Evolutionary conservation across 2,329 filamentous ascomycete genomes (phyloP).

Genomic region (Fusarium subglutinans): DNA sequence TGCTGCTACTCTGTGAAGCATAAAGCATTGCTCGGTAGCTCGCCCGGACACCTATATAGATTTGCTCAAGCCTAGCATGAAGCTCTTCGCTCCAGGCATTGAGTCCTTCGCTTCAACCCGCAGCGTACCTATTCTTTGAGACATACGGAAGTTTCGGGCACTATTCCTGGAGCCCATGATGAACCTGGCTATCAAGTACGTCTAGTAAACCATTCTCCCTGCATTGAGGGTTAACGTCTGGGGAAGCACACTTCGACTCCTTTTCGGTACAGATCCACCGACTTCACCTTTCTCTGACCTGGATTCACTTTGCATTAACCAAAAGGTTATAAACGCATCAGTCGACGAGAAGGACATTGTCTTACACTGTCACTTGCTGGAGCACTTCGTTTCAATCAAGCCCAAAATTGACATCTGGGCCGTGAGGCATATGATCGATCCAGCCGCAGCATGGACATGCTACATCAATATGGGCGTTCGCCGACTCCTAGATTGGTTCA

Average conservation of each 20-base stretch:
- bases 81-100: neutral
- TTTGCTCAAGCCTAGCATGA: neutral
- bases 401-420: conserved; percentile 17
- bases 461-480: conserved; percentile 30
- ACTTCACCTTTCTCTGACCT: neutral
- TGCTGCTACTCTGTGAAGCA: neutral
- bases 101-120: neutral
- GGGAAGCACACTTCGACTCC: neutral
- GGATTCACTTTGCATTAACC: neutral
- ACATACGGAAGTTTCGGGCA: neutral
- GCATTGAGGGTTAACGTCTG: neutral
- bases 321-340: neutral
- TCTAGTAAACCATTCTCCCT: neutral
- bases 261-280: neutral
- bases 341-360: conserved; percentile 6
- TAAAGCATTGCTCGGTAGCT: neutral
- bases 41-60: neutral
- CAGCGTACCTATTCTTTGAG: neutral
- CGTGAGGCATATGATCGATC: neutral
- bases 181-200: neutral
- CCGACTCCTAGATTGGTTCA: conserved; percentile 19
- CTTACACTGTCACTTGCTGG: conserved; percentile 19
- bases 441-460: conserved; percentile 22
- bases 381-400: conserved; percentile 18
- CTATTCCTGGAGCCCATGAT: neutral